These are phyloP conservation scores for Sugiyamaella castrensis DNA, from an alignment of 1,139 yeast genomes.

Conservation along the genomic window DNA sequence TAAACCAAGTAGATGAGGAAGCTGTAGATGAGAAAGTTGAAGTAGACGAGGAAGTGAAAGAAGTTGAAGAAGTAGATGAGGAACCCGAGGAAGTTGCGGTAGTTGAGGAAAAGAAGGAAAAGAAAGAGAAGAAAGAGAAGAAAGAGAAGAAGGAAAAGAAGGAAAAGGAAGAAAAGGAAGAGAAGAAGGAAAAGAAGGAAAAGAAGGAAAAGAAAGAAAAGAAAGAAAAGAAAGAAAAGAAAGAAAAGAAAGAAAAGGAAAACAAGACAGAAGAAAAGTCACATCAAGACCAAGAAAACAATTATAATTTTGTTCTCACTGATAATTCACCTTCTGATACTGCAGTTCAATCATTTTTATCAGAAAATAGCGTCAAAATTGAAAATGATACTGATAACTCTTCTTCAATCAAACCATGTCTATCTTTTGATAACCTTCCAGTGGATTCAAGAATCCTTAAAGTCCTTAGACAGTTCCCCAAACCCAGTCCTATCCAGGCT, in stretches of 20 bases:
- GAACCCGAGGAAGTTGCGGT: too few species aligned
- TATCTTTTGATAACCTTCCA: conserved; percentile 61
- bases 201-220: conserved; percentile 49
- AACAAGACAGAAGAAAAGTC: too few species aligned
- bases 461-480: conserved; percentile 53
- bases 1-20: not conserved
- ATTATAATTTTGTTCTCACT: conserved; percentile 27
- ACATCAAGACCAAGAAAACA: too few species aligned
- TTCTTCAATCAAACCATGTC: conserved; percentile 56
- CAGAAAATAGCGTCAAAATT: conserved; percentile 72
- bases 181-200: conserved; percentile 37
- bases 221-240: conserved; percentile 48
- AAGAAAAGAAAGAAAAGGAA: too few species aligned
- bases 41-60: too few species aligned
- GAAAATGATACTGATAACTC: conserved; percentile 57
- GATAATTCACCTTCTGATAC: conserved; percentile 6
- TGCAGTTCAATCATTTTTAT: conserved; percentile 45
- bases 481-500: conserved; percentile 97
- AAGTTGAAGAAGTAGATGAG: too few species aligned
- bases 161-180: conserved; percentile 40
- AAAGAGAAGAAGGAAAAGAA: conserved; percentile 27
- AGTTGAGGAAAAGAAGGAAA: conserved; percentile 24
- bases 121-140: conserved; percentile 27
- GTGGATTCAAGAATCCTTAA: conserved; percentile 59
- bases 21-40: too few species aligned